Percentiles rank a stretch among this genome's conserved stretches.
phyloP scores from a whole-genome alignment of 176 grass and related monocot species.

The Hordeum marinum region DNA sequence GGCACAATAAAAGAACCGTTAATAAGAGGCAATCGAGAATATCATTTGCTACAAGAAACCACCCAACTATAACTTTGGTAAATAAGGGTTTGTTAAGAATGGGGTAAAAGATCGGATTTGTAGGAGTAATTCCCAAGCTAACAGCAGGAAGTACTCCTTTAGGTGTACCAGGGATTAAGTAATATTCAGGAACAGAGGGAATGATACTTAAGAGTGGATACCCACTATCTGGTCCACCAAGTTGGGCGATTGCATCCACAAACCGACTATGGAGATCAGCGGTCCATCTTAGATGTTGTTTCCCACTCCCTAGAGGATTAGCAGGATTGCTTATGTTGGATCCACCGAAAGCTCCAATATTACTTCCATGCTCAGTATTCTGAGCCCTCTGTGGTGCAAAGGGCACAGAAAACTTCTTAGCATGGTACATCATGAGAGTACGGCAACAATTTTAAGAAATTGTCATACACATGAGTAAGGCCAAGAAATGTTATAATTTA shows the following conservation, averaged over 20 bases:
- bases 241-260: constrained; percentile 93
- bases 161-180: too few species aligned
- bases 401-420: constrained; percentile 67
- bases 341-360: constrained; percentile 52
- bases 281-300: constrained; percentile 86
- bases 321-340: constrained; percentile 51
- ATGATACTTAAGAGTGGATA: constrained; percentile 57
- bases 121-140: too few species aligned
- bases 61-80: not conserved
- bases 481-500: not conserved
- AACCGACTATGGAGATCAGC: constrained; percentile 95
- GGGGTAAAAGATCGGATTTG: too few species aligned
- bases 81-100: not conserved
- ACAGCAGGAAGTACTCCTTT: constrained; percentile 99
- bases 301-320: constrained; percentile 63
- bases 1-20: not conserved
- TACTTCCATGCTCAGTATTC: constrained; percentile 51
- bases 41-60: not conserved
- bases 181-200: too few species aligned
- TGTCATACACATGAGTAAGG: not conserved
- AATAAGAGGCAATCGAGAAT: not conserved
- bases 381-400: constrained; percentile 70
- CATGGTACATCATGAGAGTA: constrained; percentile 64
- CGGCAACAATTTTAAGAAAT: constrained; percentile 47
- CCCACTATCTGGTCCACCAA: constrained; percentile 98